Evolutionary conservation across 257 asterid species (phyloP).

Genomic region (Penstemon davidsonii): DNA sequence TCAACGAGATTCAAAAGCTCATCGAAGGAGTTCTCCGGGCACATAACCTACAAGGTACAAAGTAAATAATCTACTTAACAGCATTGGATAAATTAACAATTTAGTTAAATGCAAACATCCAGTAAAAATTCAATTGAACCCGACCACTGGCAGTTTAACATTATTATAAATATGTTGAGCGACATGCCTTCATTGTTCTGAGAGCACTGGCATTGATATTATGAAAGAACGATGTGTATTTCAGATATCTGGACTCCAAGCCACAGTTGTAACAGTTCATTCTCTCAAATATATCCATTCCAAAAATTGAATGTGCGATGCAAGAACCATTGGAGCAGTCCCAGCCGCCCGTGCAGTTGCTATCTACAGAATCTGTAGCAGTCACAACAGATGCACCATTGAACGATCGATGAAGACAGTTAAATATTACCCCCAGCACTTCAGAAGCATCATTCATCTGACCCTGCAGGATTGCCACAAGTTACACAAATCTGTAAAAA

Average conservation of each 20-base stretch:
- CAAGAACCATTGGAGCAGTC: conserved; percentile 74
- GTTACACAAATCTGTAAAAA: neutral
- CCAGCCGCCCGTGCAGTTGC: conserved; percentile 65
- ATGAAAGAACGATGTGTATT: conserved; percentile 88
- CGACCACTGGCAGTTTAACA: conserved; percentile 19
- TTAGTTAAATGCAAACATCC: conserved; percentile 14
- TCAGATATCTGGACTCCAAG: conserved; percentile 84
- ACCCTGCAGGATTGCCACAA: conserved; percentile 60
- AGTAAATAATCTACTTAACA: conserved; percentile 18
- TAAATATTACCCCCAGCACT: conserved; percentile 83
- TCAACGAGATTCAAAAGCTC: conserved; percentile 85
- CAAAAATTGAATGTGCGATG: conserved; percentile 82
- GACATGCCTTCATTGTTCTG: conserved; percentile 82
- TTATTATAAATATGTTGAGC: conserved; percentile 19
- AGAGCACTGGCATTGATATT: conserved; percentile 91
- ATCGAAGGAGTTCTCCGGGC: conserved; percentile 79
- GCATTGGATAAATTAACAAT: conserved; percentile 23
- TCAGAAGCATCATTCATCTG: conserved; percentile 99
- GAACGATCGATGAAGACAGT: conserved; percentile 83
- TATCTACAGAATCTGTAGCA: conserved; percentile 60
- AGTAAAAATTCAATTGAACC: conserved; percentile 11
- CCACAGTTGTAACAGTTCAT: conserved; percentile 87
- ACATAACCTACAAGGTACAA: conserved; percentile 60
- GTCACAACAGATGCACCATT: conserved; percentile 48
- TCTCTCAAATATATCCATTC: conserved; percentile 85